Base-by-base conservation (phyloP, 73 alveolate species). In the Durusdinium trenchii region DNA sequence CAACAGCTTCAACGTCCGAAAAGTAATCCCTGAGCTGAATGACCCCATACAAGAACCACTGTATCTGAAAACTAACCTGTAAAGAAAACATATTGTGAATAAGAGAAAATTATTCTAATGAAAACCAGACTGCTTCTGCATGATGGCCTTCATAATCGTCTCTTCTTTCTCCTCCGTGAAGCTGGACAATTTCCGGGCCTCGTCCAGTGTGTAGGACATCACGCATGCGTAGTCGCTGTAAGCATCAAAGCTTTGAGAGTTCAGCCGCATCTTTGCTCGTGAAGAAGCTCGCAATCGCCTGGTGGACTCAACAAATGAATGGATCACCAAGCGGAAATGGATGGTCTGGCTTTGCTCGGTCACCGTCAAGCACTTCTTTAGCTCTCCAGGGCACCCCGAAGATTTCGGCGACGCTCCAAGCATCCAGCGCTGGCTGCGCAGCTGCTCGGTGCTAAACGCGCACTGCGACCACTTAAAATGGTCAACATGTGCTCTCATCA, bases 161-260 rank as follows among this genome's bases (percentile, higher is more conserved):
- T 18, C 69, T 28, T 81, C 91, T 67, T 81, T 81, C 50, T 81
- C 91, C 1, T 28, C 16, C 2, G 30, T 47, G 52, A 45, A 81
- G 69, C 47, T 47, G 91, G 52, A 47, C 35, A 81, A 67, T 2
- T 5, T 23, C 36, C 91, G 43, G 1, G 71, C 91, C 32, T 81
- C 91, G 2, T 47, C 91, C 43, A 81, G 47, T 45, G 9, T 32
- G 6, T 62, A 62, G 1, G 71, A 26, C 48, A 7, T 47, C n/a
- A 81, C 91, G 14, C 91, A 81, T 7, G 91, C 91, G 28, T 47
- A 28, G 47, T 81, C 91, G n/a, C 91, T n/a, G 40, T 47, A 48
- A 3, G 32, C 32, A 48, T 81, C 91, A 32, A 81, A 81, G n/a
- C 42, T 14, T 28, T 14, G 42, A 12, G 36, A 1, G n/a, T 18